Percentiles rank a stretch among this genome's conserved stretches.
Conservation (phyloP, 768 basidiomycete species). For the Tulasnella sp. region DNA sequence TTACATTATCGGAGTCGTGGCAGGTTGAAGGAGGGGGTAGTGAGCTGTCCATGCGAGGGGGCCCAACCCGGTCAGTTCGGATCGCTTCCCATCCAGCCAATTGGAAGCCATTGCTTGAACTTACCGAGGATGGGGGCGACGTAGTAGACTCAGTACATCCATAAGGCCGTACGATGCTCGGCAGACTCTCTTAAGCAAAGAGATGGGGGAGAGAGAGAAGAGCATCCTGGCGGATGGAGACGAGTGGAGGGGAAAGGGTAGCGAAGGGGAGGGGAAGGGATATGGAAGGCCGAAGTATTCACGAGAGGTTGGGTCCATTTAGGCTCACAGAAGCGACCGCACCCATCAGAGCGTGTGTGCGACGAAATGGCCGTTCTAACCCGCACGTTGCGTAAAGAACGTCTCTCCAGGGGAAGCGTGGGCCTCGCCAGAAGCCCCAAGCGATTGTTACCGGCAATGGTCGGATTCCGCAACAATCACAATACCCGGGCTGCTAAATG, state of each 20-base stretch:
- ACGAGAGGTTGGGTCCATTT: slow-evolving; percentile 18
- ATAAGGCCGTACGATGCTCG: neutral
- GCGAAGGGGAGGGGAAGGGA: neutral
- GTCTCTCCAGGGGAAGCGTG: slow-evolving; percentile 6
- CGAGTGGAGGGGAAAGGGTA: slow-evolving; percentile 6
- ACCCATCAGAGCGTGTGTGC: slow-evolving; percentile 1
- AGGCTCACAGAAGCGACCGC: slow-evolving; percentile 7
- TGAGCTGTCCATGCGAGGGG: neutral
- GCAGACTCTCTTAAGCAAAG: neutral
- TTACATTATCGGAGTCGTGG: slow-evolving; percentile 16
- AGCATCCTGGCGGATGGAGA: neutral
- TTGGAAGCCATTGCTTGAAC: neutral
- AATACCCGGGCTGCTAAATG: neutral
- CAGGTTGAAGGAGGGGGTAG: neutral
- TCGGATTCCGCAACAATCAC: slow-evolving; percentile 3
- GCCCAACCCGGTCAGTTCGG: neutral
- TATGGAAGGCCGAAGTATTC: neutral
- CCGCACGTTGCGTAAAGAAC: slow-evolving; percentile 15
- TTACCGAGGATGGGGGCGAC: neutral
- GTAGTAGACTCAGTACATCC: neutral
- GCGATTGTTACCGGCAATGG: neutral
- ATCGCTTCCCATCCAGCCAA: neutral
- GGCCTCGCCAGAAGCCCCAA: slow-evolving; percentile 7
- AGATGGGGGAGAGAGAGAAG: slow-evolving; percentile 15
- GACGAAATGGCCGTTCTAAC: neutral